Base-by-base conservation (phyloP, 768 basidiomycete genomes). In the Galerina marginata region DNA sequence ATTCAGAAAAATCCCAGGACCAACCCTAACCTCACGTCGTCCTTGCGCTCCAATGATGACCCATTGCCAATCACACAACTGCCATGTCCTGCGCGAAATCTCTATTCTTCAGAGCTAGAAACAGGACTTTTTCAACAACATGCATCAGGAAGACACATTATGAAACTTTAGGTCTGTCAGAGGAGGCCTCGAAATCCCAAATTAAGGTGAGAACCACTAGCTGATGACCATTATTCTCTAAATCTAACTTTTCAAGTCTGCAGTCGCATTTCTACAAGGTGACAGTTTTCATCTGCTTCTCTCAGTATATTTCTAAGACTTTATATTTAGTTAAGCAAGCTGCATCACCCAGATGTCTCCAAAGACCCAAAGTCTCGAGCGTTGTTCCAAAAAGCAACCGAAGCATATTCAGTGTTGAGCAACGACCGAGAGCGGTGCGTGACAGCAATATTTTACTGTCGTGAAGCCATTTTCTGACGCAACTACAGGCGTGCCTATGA, bases 261-360 rank as follows among this genome's bases (percentile, higher is more conserved):
- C 55, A 66, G 67, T 65, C 67, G 7, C 65, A 68, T 54, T 68
- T 68, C n/a, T 65, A 68, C 40, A 67, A 68, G 65, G 66, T 66
- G 15, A 20, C 7, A 38, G 11, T 11, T 26, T 20, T 23, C 2
- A 6, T 3, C 9, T 14, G 6, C 2, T 42, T 37, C 9, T 9
- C 12, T 16, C 15, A 36, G 12, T n/a, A 36, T n/a, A 0, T 5
- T 9, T 3, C 5, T 42, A n/a, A 14, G 49, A 56, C 14, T 55
- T 40, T 4, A 4, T 23, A 12, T 23, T 9, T 61, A 81, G 79
- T 64, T 81, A 60, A 81, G 81, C 71, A 82, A 81, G 66, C 67
- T 69, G 58, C 80, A 83, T 58, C 82, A 83, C 64, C 82, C 82
- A 1, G 82, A 83, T 59, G 72, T 83, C 23, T 77, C 81, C 4